Evolutionary conservation across 1,139 yeast genomes (phyloP), one percentile per base, ranked within the genome.

Genomic region (Wickerhamiella infanticola): DNA sequence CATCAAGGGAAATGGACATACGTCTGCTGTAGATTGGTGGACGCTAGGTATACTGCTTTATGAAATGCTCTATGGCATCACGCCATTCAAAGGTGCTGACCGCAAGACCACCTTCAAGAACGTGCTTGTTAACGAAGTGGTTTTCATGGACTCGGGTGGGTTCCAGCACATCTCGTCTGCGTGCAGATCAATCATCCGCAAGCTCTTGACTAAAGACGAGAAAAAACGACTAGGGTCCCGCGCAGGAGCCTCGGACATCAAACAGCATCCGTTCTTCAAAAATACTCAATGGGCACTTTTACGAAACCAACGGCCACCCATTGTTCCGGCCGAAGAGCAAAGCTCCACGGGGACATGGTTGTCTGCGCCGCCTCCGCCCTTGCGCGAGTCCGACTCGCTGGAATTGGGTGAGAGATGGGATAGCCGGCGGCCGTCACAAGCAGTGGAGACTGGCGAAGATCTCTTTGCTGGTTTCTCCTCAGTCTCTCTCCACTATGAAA

Each of bases 11-110:
- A 84, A 88, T 54, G 98, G 98, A 1, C 98, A 90, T 59, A 90
- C 97, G 0, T 81, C 90, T 25, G 95, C 97, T 0, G 98, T 90
- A 18, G 98, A 90, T 63, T 90, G 98, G 98, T 90, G 98, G 98
- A 90, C 98, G 0, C 68, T 90, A 51, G 98, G 98, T 1, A 86
- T 90, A 36, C 72, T 90, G 56, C 69, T 86, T 26, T 90, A 77
- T 61, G 98, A 90, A 60, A 90, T 90, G 98, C 67, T 90, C 38
- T 86, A 77, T 62, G 97, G 97, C 1, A 82, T 86, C 7, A 90
- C 98, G 0, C 98, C 98, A 1, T 90, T 90, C 66, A 90, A 90
- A 63, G 98, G 98, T 5, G 69, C 75, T 41, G 85, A 79, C 54
- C 73, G 97, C 43, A 86, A 86, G 58, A 79, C 79, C 55, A 90